Evolutionary conservation across 139 green algal genomes (phyloP).

Genomic region (Chlorokybus atmophyticus): DNA sequence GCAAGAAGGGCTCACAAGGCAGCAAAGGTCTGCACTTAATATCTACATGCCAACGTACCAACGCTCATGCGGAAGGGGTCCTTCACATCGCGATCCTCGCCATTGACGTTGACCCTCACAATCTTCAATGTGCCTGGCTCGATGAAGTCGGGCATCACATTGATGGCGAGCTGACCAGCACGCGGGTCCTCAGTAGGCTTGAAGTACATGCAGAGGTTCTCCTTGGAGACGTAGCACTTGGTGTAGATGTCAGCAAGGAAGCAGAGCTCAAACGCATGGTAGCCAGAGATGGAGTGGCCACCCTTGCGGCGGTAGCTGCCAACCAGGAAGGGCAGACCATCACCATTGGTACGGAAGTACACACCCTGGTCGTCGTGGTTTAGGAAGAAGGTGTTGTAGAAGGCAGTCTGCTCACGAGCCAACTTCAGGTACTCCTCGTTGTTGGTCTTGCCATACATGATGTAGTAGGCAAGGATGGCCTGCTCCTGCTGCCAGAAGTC

Average conservation of each 20-base stretch:
- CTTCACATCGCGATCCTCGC: not conserved
- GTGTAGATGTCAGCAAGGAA: constrained; percentile 1
- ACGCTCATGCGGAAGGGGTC: not conserved
- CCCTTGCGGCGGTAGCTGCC: not conserved
- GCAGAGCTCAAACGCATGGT: not conserved
- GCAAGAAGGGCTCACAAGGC: no score
- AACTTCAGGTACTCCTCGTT: constrained; percentile 1
- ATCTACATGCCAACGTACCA: no score
- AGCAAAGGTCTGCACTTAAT: no score
- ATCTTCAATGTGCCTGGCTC: not conserved
- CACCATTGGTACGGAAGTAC: not conserved
- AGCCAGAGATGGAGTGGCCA: not conserved
- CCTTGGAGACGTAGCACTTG: not conserved
- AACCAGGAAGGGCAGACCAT: not conserved
- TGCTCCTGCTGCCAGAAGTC: constrained; percentile 1
- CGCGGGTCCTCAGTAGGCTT: not conserved
- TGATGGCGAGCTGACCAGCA: not conserved
- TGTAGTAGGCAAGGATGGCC: constrained; percentile 1
- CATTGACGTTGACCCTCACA: not conserved
- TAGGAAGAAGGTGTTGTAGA: constrained; percentile 2
- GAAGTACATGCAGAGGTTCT: constrained; percentile 3
- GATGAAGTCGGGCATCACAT: constrained; percentile 1
- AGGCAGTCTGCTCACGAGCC: not conserved
- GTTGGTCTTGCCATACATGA: not conserved
- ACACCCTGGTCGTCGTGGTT: not conserved